Percentiles rank a stretch among this genome's conserved stretches.
phyloP scores from a whole-genome alignment of 2,329 filamentous ascomycete species.

The Ascocoryne sarcoides region DNA sequence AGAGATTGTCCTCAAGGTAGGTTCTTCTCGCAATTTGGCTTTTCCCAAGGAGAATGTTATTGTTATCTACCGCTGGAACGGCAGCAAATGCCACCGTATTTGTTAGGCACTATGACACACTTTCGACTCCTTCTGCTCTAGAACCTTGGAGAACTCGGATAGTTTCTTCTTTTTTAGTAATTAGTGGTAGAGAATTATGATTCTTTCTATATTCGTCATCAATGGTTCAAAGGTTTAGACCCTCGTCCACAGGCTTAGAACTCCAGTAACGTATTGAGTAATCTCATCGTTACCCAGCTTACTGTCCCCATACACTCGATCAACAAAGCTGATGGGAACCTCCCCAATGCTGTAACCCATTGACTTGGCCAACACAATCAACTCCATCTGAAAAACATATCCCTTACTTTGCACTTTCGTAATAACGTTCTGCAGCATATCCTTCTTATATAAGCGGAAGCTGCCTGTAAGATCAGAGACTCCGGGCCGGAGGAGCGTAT shows the following conservation, averaged over 20 bases:
- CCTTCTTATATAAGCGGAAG: slow-evolving; percentile 90
- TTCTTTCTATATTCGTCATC: background rate
- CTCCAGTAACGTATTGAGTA: slow-evolving; percentile 87
- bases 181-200: no score
- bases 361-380: slow-evolving; percentile 95
- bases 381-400: slow-evolving; percentile 99
- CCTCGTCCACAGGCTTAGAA: slow-evolving; percentile 68
- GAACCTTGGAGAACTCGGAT: no score
- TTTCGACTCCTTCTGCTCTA: no score
- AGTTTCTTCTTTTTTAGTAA: no score
- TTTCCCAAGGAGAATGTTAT: no score
- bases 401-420: slow-evolving; percentile 88
- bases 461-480: slow-evolving; percentile 93
- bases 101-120: no score
- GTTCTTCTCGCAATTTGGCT: no score
- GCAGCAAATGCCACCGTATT: no score
- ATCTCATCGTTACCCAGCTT: slow-evolving; percentile 95
- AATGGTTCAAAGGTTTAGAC: no score
- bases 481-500: slow-evolving; percentile 84
- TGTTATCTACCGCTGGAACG: no score
- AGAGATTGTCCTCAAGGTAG: no score
- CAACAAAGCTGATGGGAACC: slow-evolving; percentile 94
- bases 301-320: slow-evolving; percentile 87
- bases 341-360: slow-evolving; percentile 93
- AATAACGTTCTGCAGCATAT: slow-evolving; percentile 83